Conservation (phyloP, 768 basidiomycete species). For the Tubosaeta brunneosetosa region DNA sequence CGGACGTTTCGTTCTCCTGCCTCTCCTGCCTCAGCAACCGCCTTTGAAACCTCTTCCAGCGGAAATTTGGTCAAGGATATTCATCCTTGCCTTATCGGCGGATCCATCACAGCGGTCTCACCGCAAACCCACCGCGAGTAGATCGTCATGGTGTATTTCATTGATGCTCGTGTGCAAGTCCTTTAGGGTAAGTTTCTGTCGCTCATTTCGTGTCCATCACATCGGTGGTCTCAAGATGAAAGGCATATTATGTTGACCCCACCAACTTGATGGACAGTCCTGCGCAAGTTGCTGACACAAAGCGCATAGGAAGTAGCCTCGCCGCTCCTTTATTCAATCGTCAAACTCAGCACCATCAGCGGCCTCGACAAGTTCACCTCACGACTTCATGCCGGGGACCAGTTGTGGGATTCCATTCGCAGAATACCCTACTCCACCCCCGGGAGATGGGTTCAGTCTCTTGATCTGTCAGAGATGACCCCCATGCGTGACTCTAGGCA, state of each 20-base stretch:
- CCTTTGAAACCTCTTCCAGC: constrained; percentile 54
- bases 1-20: constrained; percentile 60
- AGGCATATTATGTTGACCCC: background rate
- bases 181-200: constrained; percentile 33
- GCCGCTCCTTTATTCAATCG: constrained; percentile 62
- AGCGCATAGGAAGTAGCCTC: constrained; percentile 51
- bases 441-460: constrained; percentile 76
- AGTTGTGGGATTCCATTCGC: constrained; percentile 83
- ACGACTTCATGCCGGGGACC: constrained; percentile 59
- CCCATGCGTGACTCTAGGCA: constrained; percentile 41
- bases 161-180: constrained; percentile 38
- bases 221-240: background rate
- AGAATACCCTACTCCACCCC: constrained; percentile 84
- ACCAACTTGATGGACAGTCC: background rate
- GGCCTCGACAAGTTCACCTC: constrained; percentile 54
- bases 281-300: constrained; percentile 11
- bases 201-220: background rate
- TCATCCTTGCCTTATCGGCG: constrained; percentile 34
- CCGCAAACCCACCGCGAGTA: constrained; percentile 3
- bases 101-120: constrained; percentile 6
- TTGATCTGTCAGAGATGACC: constrained; percentile 63
- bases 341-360: constrained; percentile 40
- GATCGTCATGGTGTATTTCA: constrained; percentile 19
- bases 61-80: constrained; percentile 68
- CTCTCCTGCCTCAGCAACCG: constrained; percentile 56